Percentiles rank a stretch among this genome's conserved stretches.
These are phyloP conservation scores for Buddleja alternifolia DNA, from an alignment of 257 asterid species.

Conservation along the genomic window DNA sequence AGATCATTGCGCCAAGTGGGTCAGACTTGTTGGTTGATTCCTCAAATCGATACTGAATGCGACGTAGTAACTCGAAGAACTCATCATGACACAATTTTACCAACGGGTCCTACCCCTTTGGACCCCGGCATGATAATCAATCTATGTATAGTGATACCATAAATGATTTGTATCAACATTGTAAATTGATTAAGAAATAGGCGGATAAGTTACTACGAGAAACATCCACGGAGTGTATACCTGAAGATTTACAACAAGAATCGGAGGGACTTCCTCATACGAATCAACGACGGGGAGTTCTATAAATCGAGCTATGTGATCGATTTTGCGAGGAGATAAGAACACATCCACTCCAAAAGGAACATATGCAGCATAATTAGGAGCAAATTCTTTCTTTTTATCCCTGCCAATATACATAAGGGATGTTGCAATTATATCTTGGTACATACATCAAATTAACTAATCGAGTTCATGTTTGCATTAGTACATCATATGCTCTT, in stretches of 20 bases:
- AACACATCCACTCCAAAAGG: slow-evolving; percentile 93
- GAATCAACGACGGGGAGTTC: slow-evolving; percentile 79
- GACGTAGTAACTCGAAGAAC: too few relatives aligned
- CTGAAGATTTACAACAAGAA: slow-evolving; percentile 95
- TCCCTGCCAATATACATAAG: slow-evolving; percentile 57
- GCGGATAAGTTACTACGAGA: too few relatives aligned
- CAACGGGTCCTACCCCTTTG: too few relatives aligned
- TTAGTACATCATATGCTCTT: slow-evolving; percentile 18
- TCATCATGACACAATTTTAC: too few relatives aligned
- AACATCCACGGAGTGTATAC: too few relatives aligned
- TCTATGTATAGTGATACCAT: too few relatives aligned
- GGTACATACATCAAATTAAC: background rate
- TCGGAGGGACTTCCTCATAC: slow-evolving; percentile 64
- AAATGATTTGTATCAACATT: too few relatives aligned
- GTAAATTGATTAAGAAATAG: too few relatives aligned
- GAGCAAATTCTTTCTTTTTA: slow-evolving; percentile 83
- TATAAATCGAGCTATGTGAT: slow-evolving; percentile 83
- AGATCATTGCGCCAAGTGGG: too few relatives aligned
- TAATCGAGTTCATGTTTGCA: background rate
- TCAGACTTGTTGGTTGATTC: too few relatives aligned
- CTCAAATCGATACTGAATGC: too few relatives aligned
- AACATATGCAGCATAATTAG: slow-evolving; percentile 66
- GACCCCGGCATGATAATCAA: too few relatives aligned
- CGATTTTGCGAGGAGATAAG: slow-evolving; percentile 78
- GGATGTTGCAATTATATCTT: background rate